These are phyloP conservation scores for Starmerella stigmatis DNA, from an alignment of 805 yeast genomes.

Conservation along the genomic window DNA sequence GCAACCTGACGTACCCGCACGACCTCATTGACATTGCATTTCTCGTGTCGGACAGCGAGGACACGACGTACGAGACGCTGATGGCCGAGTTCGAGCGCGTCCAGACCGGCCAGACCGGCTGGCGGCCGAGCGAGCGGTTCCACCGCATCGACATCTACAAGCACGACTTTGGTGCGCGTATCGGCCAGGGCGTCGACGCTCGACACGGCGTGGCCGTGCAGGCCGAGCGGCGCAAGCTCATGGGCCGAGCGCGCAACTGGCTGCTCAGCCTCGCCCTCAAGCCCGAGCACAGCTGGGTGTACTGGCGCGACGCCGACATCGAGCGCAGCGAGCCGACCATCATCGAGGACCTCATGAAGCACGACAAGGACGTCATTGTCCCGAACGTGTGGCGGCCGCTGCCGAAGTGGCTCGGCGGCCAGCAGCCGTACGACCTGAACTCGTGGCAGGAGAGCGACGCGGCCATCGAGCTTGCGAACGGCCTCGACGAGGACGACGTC, in stretches of 20 bases:
- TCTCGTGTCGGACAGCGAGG: constrained; percentile 78
- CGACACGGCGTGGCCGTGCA: constrained; percentile 94
- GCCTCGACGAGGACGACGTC: constrained; percentile 80
- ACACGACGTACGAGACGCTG: constrained; percentile 44
- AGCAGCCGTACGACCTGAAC: constrained; percentile 90
- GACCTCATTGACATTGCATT: constrained; percentile 66
- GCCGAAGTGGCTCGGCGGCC: constrained; percentile 78
- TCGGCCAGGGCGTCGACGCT: constrained; percentile 87
- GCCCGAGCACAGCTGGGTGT: constrained; percentile 91
- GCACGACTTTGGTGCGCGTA: constrained; percentile 84
- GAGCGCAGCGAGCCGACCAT: constrained; percentile 78
- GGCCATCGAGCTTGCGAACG: constrained; percentile 39
- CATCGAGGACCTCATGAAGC: constrained; percentile 85
- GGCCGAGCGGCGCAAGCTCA: constrained; percentile 85
- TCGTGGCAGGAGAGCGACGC: constrained; percentile 88
- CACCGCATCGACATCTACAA: constrained; percentile 71
- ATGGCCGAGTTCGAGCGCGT: constrained; percentile 40
- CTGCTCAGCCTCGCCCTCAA: constrained; percentile 70
- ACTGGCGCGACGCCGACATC: constrained; percentile 98
- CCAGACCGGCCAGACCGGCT: constrained; percentile 38
- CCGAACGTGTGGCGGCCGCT: constrained; percentile 98
- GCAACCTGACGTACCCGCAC: constrained; percentile 69
- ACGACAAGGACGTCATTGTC: constrained; percentile 81
- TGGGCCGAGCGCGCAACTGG: constrained; percentile 97
- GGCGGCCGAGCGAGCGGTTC: constrained; percentile 41